Base-by-base conservation (phyloP, 2,329 filamentous ascomycete species). In the Cordyceps militaris region DNA sequence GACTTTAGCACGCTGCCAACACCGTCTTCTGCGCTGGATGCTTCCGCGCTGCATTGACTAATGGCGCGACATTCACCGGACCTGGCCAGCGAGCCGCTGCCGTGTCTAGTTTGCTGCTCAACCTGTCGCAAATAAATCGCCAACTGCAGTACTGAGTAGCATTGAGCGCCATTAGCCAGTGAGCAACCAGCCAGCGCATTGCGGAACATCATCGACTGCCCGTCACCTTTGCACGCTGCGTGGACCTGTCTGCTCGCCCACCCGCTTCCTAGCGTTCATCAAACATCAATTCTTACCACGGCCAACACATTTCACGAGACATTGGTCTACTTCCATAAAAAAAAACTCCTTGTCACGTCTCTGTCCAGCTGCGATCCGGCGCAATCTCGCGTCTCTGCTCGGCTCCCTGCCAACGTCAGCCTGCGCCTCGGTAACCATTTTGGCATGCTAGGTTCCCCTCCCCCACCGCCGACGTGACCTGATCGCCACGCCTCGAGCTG, bases 371-470 rank as follows among this genome's bases (percentile, higher is more conserved):
- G 32, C 53, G 23, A 40, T 42, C 21, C 43, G 43, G 42, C 43
- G 53, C 28, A 38, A 28, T 30, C 32, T 47, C 46, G 44, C 54
- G 28, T 34, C 34, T 32, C 44, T 49, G 43, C 26, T 57, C 54
- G 32, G 36, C 54, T 49, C 44, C 24, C 46, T 57, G 43, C 54
- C 46, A 34, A 24, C 55, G 40, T 50, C 47, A 57, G 47, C 26
- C 43, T 50, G 55, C 55, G 47, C 49, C 49, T 59, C 57, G 50
- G 50, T 54, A 49, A 59, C 57, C 50, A 44, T 54, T 54, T 53
- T 51, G 57, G 50, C 26, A 59, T 59, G 57, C 50, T 36, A 43
- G 43, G 51, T 42, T 54, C 57, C 57, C 57, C 57, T 59, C 57
- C 57, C 56, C 57, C 57, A 54, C 57, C 24, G 38, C 43, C 47